Percentiles rank a stretch among this genome's conserved stretches.
Evolutionary conservation across 768 basidiomycete species (phyloP).

Genomic region (Phlegmacium glaucopus): DNA sequence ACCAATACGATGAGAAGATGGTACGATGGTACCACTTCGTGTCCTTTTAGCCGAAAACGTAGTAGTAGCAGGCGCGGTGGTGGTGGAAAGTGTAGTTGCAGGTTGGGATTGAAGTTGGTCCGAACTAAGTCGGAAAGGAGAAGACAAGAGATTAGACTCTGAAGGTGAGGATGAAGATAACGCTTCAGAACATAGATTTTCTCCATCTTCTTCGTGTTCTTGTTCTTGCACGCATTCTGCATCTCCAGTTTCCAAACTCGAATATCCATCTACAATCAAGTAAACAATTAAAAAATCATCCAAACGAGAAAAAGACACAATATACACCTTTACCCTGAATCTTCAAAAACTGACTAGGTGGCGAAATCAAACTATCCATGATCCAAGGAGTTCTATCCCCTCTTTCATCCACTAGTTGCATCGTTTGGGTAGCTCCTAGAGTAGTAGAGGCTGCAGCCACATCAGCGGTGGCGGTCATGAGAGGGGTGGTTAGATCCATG

Average conservation of each 20-base stretch:
- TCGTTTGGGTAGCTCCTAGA: neutral
- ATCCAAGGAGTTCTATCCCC: constrained; percentile 29
- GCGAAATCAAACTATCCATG: constrained; percentile 42
- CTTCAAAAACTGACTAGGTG: constrained; percentile 29
- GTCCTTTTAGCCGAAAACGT: constrained; percentile 20
- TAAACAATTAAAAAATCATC: too few relatives aligned
- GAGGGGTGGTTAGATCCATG: constrained; percentile 14
- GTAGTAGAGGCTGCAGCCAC: neutral
- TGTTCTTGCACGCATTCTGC: too few relatives aligned
- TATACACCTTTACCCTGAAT: constrained; percentile 2
- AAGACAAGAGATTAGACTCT: too few relatives aligned
- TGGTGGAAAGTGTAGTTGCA: too few relatives aligned
- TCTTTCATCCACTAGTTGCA: constrained; percentile 10
- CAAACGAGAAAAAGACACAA: too few relatives aligned
- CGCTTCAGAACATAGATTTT: too few relatives aligned
- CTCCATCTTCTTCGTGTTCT: too few relatives aligned
- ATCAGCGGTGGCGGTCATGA: neutral
- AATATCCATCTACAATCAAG: too few relatives aligned
- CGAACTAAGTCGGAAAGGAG: too few relatives aligned
- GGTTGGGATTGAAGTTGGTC: too few relatives aligned
- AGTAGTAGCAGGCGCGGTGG: neutral
- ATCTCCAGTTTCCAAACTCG: too few relatives aligned
- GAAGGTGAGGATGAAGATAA: too few relatives aligned
- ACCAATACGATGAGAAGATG: neutral
- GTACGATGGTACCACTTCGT: constrained; percentile 50